Evolutionary conservation across 176 grass and related monocot genomes (phyloP).

Genomic region (Canna indica): DNA sequence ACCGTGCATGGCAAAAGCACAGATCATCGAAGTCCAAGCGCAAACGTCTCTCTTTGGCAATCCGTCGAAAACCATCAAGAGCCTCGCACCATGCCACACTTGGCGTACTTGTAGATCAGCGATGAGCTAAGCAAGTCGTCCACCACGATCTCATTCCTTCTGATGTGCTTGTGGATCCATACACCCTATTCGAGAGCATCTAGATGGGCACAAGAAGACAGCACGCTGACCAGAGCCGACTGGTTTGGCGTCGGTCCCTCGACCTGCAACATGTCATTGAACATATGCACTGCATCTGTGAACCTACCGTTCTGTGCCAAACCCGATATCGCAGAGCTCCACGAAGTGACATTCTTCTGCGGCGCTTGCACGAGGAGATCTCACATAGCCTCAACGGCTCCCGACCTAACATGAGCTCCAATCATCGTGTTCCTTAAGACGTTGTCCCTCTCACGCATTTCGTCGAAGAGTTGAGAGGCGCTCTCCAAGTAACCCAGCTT

Average conservation of each 20-base stretch:
- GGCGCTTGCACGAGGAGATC: neutral
- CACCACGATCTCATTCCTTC: constrained; percentile 1
- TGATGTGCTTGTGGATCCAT: constrained; percentile 17
- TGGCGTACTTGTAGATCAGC: constrained; percentile 17
- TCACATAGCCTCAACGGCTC: neutral
- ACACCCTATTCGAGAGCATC: constrained; percentile 14
- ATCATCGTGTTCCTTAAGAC: constrained; percentile 25
- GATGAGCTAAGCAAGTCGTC: constrained; percentile 23
- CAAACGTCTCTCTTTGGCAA: constrained; percentile 7
- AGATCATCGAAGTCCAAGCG: constrained; percentile 23
- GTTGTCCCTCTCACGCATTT: constrained; percentile 21
- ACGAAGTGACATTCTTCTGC: constrained; percentile 11
- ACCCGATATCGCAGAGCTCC: constrained; percentile 18
- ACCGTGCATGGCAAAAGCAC: constrained; percentile 14
- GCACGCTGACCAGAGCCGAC: constrained; percentile 19
- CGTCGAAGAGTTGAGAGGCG: constrained; percentile 2
- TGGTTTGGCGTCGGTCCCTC: constrained; percentile 7
- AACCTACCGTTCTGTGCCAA: constrained; percentile 14
- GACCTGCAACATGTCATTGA: constrained; percentile 14
- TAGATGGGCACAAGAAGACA: constrained; percentile 15
- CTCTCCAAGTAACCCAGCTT: constrained; percentile 2
- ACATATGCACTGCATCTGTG: neutral
- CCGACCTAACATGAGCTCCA: constrained; percentile 11
- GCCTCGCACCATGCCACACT: constrained; percentile 18
- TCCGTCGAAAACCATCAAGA: constrained; percentile 8